A percentile compares a stretch with the other conserved stretches of the same genome.
Evolutionary conservation across 805 yeast species (phyloP).

Genomic region (Candida arabinofermentans): DNA sequence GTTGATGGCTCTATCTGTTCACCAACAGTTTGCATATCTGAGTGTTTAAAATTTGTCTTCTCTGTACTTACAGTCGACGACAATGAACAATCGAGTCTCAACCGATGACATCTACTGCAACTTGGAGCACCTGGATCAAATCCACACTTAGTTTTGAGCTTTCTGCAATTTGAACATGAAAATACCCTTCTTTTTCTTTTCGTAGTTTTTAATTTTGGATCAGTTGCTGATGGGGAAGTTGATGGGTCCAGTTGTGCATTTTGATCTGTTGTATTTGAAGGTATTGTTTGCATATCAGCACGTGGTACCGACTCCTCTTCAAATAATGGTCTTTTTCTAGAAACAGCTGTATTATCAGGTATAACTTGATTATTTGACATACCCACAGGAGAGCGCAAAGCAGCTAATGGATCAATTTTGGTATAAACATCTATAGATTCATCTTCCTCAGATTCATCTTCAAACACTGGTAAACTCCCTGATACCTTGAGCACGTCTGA

Average conservation of each 20-base stretch:
- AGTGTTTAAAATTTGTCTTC: not conserved
- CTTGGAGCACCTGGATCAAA: constrained; percentile 38
- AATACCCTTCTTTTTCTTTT: constrained; percentile 28
- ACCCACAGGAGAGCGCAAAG: too few species aligned
- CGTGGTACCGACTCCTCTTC: too few species aligned
- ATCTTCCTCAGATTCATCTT: constrained; percentile 8
- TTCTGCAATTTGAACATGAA: constrained; percentile 49
- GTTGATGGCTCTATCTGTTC: not conserved
- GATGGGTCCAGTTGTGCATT: not conserved
- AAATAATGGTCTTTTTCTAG: too few species aligned
- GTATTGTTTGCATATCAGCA: too few species aligned
- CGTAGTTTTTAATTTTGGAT: not conserved
- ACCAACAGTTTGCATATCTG: not conserved
- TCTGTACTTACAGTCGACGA: constrained; percentile 14
- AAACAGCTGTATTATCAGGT: too few species aligned
- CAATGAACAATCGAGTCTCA: constrained; percentile 46
- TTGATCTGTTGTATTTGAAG: not conserved
- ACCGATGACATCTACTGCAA: constrained; percentile 50
- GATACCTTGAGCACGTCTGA: constrained; percentile 14
- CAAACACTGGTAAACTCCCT: constrained; percentile 6
- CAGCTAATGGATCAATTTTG: not conserved
- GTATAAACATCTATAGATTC: not conserved
- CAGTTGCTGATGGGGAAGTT: not conserved
- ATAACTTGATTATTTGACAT: too few species aligned
- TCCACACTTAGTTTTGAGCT: constrained; percentile 56